Evolutionary conservation across 257 asterid species (phyloP).

Genomic region (Schizonepeta tenuifolia): DNA sequence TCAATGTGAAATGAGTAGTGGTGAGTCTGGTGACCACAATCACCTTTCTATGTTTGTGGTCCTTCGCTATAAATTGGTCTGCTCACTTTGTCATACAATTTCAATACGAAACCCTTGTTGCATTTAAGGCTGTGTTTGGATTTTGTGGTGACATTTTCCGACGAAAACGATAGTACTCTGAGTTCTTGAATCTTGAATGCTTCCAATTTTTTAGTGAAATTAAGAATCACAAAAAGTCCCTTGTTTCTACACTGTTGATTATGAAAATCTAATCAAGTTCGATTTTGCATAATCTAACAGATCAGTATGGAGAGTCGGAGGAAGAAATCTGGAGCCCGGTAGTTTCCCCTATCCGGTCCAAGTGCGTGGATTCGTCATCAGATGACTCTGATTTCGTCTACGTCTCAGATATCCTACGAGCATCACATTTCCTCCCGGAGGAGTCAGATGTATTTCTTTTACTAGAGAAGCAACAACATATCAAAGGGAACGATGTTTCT

Average conservation of each 20-base stretch:
- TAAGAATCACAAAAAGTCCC: slow-evolving; percentile 10
- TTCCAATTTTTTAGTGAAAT: slow-evolving; percentile 15
- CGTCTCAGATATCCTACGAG: slow-evolving; percentile 70
- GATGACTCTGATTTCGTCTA: slow-evolving; percentile 59
- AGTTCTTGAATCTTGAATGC: slow-evolving; percentile 5
- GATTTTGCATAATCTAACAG: slow-evolving; percentile 34
- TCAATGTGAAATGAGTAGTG: slow-evolving; percentile 22
- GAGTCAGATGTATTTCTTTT: slow-evolving; percentile 57
- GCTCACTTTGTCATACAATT: slow-evolving; percentile 22
- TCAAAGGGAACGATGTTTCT: slow-evolving; percentile 60
- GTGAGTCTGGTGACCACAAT: slow-evolving; percentile 41
- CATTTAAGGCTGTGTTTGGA: slow-evolving; percentile 31
- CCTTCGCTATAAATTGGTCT: slow-evolving; percentile 24
- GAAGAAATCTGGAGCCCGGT: slow-evolving; percentile 66
- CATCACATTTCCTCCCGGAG: slow-evolving; percentile 53
- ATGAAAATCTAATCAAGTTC: background rate
- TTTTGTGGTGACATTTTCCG: slow-evolving; percentile 29
- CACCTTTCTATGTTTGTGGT: slow-evolving; percentile 36
- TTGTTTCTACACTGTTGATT: background rate
- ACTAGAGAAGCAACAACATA: slow-evolving; percentile 72
- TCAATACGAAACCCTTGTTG: slow-evolving; percentile 13
- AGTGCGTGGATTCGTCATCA: slow-evolving; percentile 36
- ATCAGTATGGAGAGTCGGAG: slow-evolving; percentile 58
- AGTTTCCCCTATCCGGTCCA: slow-evolving; percentile 42
- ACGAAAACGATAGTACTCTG: slow-evolving; percentile 28